Evolutionary conservation across 805 yeast species (phyloP).

Genomic region (Metschnikowia kunwiensis): DNA sequence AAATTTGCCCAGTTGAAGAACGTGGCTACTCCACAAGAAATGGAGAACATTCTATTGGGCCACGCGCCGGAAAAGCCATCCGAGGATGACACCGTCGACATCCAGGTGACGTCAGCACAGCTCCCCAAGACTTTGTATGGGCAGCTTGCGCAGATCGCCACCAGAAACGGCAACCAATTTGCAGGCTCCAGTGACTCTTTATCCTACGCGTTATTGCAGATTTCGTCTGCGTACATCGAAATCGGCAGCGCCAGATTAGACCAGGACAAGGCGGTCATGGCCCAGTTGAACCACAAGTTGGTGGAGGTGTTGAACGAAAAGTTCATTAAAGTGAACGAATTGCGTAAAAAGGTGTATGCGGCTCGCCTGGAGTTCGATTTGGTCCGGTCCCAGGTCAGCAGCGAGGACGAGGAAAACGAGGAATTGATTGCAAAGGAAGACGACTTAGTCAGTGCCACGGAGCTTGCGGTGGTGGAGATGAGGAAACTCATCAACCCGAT

Average conservation of each 20-base stretch:
- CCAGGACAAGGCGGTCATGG: slow-evolving; percentile 62
- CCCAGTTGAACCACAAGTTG: slow-evolving; percentile 57
- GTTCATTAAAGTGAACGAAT: slow-evolving; percentile 56
- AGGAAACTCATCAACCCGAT: slow-evolving; percentile 65
- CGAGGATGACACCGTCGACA: slow-evolving; percentile 21
- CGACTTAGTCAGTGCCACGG: slow-evolving; percentile 75
- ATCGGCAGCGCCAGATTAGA: slow-evolving; percentile 67
- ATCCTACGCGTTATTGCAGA: slow-evolving; percentile 50
- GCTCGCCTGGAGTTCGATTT: slow-evolving; percentile 71
- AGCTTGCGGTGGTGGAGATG: slow-evolving; percentile 77
- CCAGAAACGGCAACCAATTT: slow-evolving; percentile 44
- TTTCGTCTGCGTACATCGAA: slow-evolving; percentile 55
- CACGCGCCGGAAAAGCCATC: slow-evolving; percentile 10
- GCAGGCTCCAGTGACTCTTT: slow-evolving; percentile 47
- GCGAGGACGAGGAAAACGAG: slow-evolving; percentile 47
- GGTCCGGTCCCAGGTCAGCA: slow-evolving; percentile 51
- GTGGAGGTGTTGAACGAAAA: slow-evolving; percentile 51
- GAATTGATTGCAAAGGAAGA: slow-evolving; percentile 64
- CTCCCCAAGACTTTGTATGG: slow-evolving; percentile 74
- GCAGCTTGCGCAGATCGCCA: slow-evolving; percentile 58
- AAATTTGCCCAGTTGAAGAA: slow-evolving; percentile 58
- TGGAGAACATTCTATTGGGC: slow-evolving; percentile 54
- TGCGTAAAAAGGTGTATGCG: slow-evolving; percentile 66
- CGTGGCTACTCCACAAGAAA: slow-evolving; percentile 65
- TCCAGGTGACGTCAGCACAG: slow-evolving; percentile 33